Conservation (phyloP, 2,329 filamentous ascomycete genomes). For the Calonectria honghensis region DNA sequence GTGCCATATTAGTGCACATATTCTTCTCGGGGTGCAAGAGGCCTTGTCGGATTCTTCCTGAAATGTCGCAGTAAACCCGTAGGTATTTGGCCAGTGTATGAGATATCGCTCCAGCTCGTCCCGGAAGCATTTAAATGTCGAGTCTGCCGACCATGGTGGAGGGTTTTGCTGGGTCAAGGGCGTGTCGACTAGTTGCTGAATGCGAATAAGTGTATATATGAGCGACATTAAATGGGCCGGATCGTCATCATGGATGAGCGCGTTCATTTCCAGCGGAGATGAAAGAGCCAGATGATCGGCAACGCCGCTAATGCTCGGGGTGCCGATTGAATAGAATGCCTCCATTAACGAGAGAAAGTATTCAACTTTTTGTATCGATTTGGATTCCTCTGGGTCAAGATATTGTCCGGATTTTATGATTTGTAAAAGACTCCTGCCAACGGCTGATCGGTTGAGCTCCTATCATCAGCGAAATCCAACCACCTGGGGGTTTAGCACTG, state of each 20-base stretch:
- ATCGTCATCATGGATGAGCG: background rate
- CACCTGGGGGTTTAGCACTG: background rate
- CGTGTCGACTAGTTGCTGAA: conserved; percentile 1
- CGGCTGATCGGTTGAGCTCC: background rate
- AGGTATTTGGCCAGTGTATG: conserved; percentile 13
- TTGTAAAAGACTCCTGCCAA: background rate
- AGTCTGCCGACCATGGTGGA: conserved; percentile 6
- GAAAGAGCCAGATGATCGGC: background rate
- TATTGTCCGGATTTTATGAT: background rate
- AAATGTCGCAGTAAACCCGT: conserved; percentile 4
- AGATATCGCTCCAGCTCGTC: conserved; percentile 19
- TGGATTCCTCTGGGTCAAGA: background rate
- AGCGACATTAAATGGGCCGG: background rate
- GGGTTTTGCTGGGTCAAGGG: background rate
- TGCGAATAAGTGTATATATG: background rate
- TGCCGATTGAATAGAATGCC: conserved; percentile 4
- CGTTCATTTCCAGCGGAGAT: background rate
- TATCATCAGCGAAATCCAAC: background rate
- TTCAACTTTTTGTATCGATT: background rate
- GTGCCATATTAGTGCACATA: background rate
- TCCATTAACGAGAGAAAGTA: background rate
- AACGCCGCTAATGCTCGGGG: conserved; percentile 1
- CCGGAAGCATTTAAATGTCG: background rate
- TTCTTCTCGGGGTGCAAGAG: background rate
- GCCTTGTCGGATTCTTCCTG: background rate